These are phyloP conservation scores for Hypoxylon sp. DNA, from an alignment of 2,329 filamentous ascomycete genomes.

Conservation along the genomic window DNA sequence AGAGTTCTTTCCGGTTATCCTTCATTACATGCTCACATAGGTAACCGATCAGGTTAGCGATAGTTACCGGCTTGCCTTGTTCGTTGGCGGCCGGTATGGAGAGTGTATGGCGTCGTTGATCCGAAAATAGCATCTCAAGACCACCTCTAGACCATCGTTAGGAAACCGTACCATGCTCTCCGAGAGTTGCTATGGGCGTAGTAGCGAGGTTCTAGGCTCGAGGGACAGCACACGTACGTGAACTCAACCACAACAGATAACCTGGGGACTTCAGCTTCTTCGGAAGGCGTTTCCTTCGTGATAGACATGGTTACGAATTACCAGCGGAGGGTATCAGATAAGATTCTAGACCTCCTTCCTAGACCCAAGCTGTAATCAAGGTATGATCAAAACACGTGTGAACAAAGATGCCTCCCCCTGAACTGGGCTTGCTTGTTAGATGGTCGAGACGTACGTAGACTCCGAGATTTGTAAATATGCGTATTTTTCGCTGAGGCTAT, in stretches of 20 bases:
- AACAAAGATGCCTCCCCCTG: slow-evolving; percentile 1
- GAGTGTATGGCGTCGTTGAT: slow-evolving; percentile 81
- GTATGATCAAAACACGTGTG: not conserved
- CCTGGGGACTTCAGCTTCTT: slow-evolving; percentile 44
- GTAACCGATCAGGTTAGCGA: slow-evolving; percentile 83
- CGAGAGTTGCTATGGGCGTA: not conserved
- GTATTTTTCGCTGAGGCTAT: not conserved
- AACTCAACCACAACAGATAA: slow-evolving; percentile 73
- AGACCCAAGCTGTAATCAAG: slow-evolving; percentile 13
- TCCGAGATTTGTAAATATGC: slow-evolving; percentile 26
- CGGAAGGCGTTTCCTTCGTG: slow-evolving; percentile 25
- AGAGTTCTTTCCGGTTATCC: slow-evolving; percentile 87
- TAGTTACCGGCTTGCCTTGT: slow-evolving; percentile 73
- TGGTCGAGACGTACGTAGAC: slow-evolving; percentile 25
- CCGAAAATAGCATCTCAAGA: slow-evolving; percentile 92
- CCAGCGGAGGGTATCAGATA: not conserved
- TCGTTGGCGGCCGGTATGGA: slow-evolving; percentile 75
- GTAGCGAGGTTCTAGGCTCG: slow-evolving; percentile 19
- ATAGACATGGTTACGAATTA: slow-evolving; percentile 35
- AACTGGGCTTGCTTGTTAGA: slow-evolving; percentile 3
- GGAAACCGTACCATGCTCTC: slow-evolving; percentile 16
- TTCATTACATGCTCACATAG: slow-evolving; percentile 88
- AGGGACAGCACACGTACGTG: slow-evolving; percentile 62
- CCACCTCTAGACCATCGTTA: slow-evolving; percentile 75
- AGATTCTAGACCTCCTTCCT: slow-evolving; percentile 7